These are phyloP conservation scores for Pseudotulostoma volvatum DNA, from an alignment of 495 filamentous ascomycete species.

Conservation along the genomic window DNA sequence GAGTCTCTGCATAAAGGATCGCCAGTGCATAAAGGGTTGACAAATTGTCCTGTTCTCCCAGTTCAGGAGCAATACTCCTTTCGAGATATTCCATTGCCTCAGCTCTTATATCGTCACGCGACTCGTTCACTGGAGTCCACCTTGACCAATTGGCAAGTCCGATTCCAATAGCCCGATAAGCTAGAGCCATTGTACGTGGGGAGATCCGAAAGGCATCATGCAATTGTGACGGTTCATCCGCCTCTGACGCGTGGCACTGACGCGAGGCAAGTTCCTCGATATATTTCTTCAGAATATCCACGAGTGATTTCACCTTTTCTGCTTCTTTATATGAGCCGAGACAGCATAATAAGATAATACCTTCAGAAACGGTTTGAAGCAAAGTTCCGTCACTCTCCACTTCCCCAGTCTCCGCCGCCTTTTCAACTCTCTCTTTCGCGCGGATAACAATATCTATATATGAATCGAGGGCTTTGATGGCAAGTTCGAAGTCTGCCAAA, in stretches of 20 bases:
- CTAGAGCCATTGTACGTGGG: constrained; percentile 39
- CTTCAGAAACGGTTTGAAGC: constrained; percentile 58
- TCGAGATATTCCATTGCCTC: constrained; percentile 59
- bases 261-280: constrained; percentile 26
- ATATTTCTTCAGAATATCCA: constrained; percentile 48
- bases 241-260: constrained; percentile 21
- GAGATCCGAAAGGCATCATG: constrained; percentile 24
- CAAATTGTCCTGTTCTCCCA: constrained; percentile 42
- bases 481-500: constrained; percentile 75
- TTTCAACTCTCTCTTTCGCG: constrained; percentile 63
- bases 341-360: constrained; percentile 62
- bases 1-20: constrained; percentile 60
- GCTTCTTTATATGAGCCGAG: constrained; percentile 60
- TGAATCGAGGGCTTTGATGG: constrained; percentile 70
- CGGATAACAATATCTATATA: constrained; percentile 75
- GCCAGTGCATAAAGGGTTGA: constrained; percentile 68
- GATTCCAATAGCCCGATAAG: constrained; percentile 69
- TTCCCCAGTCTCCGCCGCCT: constrained; percentile 57
- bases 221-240: constrained; percentile 11
- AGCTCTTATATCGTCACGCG: constrained; percentile 49
- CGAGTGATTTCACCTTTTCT: constrained; percentile 58
- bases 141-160: constrained; percentile 74
- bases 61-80: constrained; percentile 48
- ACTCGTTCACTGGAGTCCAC: constrained; percentile 53
- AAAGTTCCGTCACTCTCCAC: constrained; percentile 63